Base-by-base conservation (phyloP, 2,329 filamentous ascomycete genomes). In the Scedosporium minutisporum region DNA sequence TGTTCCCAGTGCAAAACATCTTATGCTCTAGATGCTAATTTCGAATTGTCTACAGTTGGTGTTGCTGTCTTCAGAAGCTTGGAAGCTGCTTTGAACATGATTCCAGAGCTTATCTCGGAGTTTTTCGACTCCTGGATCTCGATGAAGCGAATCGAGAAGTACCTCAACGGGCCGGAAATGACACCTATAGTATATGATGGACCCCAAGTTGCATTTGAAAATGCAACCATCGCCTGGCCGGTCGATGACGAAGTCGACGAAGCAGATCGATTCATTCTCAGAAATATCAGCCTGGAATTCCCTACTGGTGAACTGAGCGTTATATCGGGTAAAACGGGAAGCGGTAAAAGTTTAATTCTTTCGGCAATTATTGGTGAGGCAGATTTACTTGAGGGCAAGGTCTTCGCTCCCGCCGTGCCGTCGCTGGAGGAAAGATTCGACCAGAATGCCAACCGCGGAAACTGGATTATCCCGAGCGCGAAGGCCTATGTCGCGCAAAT, bases 401-500 rank as follows among this genome's bases (percentile, higher is more conserved):
- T 93, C 59, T 80, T 80, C 41, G 76, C 83, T 1, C 85, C 85
- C 0, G 71, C 70, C 16, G 74, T 82, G 0, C 81, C 82, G 0
- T 66, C 77, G 0, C 73, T 82, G 0, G 69, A 76, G 4, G 80
- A 88, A 29, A 80, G 87, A 44, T 81, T 82, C 65, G 87, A 90
- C 67, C 71, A 75, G 61, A 82, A 85, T 65, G 89, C 88, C 2
- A 87, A 83, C 58, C 76, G 71, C 57, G 78, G 73, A 38, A 82
- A 90, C 66, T 92, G 89, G 89, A 85, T 89, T 55, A 80, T 91
- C 16, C 81, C 86, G 6, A 81, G 82, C 2, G 82, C 87, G 1
- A 81, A 92, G 58, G 90, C 90, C 0, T 93, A 87, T 67, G 88
- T 93, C 41, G 84, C 87, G 1, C 89, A 93, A 70, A 91, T 89